Conservation (phyloP, 1,284 basidiomycete species). For the Golubevia pallescens region DNA sequence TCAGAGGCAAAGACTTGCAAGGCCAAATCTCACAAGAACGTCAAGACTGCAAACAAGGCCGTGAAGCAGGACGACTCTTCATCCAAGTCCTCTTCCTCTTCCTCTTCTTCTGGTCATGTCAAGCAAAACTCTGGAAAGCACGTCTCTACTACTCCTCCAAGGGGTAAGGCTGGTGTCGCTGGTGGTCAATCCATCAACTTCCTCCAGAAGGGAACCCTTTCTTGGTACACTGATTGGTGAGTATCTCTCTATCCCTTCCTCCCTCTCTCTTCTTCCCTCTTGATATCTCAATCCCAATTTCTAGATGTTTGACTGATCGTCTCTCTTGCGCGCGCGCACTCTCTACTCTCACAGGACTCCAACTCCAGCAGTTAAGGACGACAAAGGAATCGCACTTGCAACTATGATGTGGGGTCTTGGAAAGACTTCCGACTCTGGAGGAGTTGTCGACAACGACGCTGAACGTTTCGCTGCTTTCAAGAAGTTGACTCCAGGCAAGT, state of each 20-base stretch:
- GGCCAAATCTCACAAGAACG: too few relatives aligned
- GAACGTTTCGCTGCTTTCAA: slow-evolving; percentile 36
- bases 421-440: slow-evolving; percentile 14
- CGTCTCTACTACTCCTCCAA: slow-evolving; percentile 19
- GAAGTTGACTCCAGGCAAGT: slow-evolving; percentile 23
- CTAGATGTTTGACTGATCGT: too few relatives aligned
- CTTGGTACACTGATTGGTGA: slow-evolving; percentile 32
- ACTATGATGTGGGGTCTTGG: slow-evolving; percentile 49
- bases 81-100: slow-evolving; percentile 12
- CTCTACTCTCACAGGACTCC: slow-evolving; percentile 16
- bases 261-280: too few relatives aligned
- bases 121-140: slow-evolving; percentile 14
- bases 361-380: slow-evolving; percentile 24
- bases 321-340: too few relatives aligned
- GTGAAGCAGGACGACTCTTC: neutral
- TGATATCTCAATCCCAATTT: too few relatives aligned
- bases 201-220: slow-evolving; percentile 14
- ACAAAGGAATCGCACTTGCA: slow-evolving; percentile 18
- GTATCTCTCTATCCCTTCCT: too few relatives aligned
- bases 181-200: slow-evolving; percentile 42
- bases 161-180: slow-evolving; percentile 42
- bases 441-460: slow-evolving; percentile 23
- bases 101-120: slow-evolving; percentile 3
- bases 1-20: too few relatives aligned
- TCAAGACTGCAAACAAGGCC: too few relatives aligned